Base-by-base conservation (phyloP, 257 asterid species). In the Nicotiana attenuata region DNA sequence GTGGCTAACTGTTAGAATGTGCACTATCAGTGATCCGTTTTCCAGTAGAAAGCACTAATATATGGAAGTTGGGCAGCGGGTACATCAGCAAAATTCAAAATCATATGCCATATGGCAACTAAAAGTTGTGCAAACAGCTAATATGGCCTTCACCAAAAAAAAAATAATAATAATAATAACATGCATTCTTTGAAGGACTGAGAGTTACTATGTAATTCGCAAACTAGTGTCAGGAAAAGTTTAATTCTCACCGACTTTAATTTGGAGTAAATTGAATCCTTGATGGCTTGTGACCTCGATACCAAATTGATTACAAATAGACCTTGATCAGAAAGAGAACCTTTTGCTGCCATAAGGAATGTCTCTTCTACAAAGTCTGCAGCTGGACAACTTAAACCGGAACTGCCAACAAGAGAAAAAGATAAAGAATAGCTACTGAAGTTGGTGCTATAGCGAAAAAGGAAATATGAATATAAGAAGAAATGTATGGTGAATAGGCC, bases 351-450 rank as follows among this genome's bases (percentile, higher is more conserved):
- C 81, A 56, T 14, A 77, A 96, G 92, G 83, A 94, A 96, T 57
- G 98, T 87, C 80, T 93, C 98, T 73, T 93, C 98, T 3, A 96
- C 88, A 69, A 96, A 96, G 53, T 87, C 94, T 61, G 88, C 85
- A 13, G 96, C 97, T 14, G 99, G 99, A 64, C 98, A 96, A 64
- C 96, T 89, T 87, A 96, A 85, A 81, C 98, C 98, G 65, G 94
- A 88, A 86, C 99, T 96, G 96, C 87, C 75, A 61, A 71, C 67
- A 61, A 33, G 71, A 77, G 28, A 80, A 66, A 79, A 73, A 59
- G 33, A 75, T 45, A 20, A 73, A 83, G 45, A 38, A 7, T 33
- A 73, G 41, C 60, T 73, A 14, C 38, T 65, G 26, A 19, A 29
- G 65, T 59, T 3, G 63, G 61, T 26, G 47, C 78, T 82, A 31